Base-by-base conservation (phyloP, 768 basidiomycete genomes). In the Sarcomyxa edulis region DNA sequence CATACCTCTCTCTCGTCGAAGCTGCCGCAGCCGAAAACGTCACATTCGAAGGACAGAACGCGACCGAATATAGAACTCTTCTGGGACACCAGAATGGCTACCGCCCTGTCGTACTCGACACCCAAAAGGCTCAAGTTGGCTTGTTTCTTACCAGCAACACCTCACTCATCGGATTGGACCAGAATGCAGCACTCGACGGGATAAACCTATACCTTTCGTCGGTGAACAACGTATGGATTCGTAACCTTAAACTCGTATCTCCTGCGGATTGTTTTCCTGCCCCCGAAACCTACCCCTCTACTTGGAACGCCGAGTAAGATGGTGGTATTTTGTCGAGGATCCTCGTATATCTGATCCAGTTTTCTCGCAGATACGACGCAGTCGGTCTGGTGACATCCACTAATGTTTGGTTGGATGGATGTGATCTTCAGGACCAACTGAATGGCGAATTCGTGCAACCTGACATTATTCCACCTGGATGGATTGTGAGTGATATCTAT, bases 371-470 rank as follows among this genome's bases (percentile, higher is more conserved):
- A 33, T 48, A 48, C 28, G 47, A 48, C 32, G 48, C 47, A 16
- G 29, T 49, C 6, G 37, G 44, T 5, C 24, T 46, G 6, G 45
- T 49, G 8, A 49, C 48, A 15, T 31, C 40, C 18, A 49, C 41
- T n/a, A 49, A 49, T 33, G 37, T 49, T n/a, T 49, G 48, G 48
- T 23, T 49, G 12, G 48, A 49, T 20, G 37, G 44, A 5, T 45
- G 40, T 21, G 41, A 39, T 35, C 40, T 48, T 2, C 47, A 48
- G 29, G 47, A 48, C 21, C 40, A 45, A 32, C 14, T 45, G 16
- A 37, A 27, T 35, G 44, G 44, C 7, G 44, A 45, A 20, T 45
- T 41, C 26, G 44, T 45, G 11, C 32, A 42, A 19, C 44, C 44
- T 8, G 44, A 45, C 25, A 37, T 41, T 9, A 42, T 45, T 15